A percentile compares a stretch with the other conserved stretches of the same genome.
Evolutionary conservation across 1,284 basidiomycete species (phyloP).

Genomic region (Phellinidium pouzarii): DNA sequence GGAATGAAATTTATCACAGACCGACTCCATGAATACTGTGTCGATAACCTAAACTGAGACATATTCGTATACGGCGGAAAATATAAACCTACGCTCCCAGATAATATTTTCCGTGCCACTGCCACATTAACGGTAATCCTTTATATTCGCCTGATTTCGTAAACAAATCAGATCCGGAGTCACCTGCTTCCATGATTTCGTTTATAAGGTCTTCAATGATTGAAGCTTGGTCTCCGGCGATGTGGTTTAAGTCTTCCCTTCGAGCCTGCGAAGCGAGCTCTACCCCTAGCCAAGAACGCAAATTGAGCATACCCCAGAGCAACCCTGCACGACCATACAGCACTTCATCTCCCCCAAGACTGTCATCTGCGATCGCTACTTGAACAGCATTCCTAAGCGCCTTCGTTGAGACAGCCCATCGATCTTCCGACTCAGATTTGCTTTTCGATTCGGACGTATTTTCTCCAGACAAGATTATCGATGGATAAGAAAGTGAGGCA

Average conservation of each 20-base stretch:
- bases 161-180: slow-evolving; percentile 2
- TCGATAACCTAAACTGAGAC: neutral
- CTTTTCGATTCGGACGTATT: neutral
- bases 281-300: neutral
- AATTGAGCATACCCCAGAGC: slow-evolving; percentile 15
- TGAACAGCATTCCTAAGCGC: slow-evolving; percentile 3
- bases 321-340: slow-evolving; percentile 16
- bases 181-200: slow-evolving; percentile 6
- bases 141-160: neutral
- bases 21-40: slow-evolving; percentile 11
- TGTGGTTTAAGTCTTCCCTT: neutral
- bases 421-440: neutral
- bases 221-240: neutral
- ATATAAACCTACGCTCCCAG: slow-evolving; percentile 16
- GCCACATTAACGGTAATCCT: slow-evolving; percentile 15
- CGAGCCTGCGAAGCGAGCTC: neutral
- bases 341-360: slow-evolving; percentile 14
- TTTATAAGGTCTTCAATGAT: slow-evolving; percentile 8
- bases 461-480: neutral
- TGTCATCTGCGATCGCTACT: slow-evolving; percentile 3
- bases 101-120: slow-evolving; percentile 15
- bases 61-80: neutral
- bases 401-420: slow-evolving; percentile 6
- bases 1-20: neutral
- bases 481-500: slow-evolving; percentile 3